phyloP scores from a whole-genome alignment of 2,329 filamentous ascomycete species.

The Diplodia sapinea region DNA sequence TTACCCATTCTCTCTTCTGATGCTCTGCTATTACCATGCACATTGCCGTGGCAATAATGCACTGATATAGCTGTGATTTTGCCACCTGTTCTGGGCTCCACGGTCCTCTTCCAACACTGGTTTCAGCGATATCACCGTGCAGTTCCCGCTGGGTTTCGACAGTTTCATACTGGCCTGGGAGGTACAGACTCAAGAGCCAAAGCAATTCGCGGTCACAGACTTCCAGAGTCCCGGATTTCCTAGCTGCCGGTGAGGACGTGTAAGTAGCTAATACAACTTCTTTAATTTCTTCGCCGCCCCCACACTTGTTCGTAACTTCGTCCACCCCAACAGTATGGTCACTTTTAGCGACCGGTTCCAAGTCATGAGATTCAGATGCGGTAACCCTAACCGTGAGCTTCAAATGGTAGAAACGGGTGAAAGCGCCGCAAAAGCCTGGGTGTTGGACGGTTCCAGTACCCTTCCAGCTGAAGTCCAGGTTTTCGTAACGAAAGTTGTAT shows the following conservation, averaged over 20 bases:
- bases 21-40: conserved; percentile 45
- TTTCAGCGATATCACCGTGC: not conserved
- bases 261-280: conserved; percentile 43
- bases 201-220: conserved; percentile 39
- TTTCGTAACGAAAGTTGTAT: conserved; percentile 40
- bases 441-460: conserved; percentile 42
- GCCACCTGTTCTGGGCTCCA: not conserved
- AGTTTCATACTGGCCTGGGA: not conserved
- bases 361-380: not conserved
- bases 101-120: conserved; percentile 32
- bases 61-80: conserved; percentile 38
- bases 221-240: conserved; percentile 41
- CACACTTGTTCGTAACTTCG: not conserved
- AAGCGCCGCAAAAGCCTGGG: conserved; percentile 36
- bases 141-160: no score
- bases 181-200: conserved; percentile 30
- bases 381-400: conserved; percentile 41
- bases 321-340: not conserved
- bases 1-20: conserved; percentile 39
- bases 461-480: conserved; percentile 45
- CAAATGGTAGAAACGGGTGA: conserved; percentile 41
- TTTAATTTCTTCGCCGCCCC: not conserved
- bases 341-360: no score
- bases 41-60: conserved; percentile 43
- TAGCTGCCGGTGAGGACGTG: conserved; percentile 37